phyloP scores from a whole-genome alignment of 495 filamentous ascomycete species.

The Aspergillus leporis region DNA sequence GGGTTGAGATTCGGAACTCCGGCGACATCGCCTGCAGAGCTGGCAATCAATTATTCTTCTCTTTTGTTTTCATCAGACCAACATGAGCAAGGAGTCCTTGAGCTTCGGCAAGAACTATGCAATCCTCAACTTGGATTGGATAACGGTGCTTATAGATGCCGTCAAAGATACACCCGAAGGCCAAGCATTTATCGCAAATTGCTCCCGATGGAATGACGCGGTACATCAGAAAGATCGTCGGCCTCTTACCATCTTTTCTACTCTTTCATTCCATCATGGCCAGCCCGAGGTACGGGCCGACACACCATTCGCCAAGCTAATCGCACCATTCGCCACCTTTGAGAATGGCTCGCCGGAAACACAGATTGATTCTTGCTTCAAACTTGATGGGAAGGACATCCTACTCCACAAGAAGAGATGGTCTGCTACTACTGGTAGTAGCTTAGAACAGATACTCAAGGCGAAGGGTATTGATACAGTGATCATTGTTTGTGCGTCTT shows the following conservation, averaged over 20 bases:
- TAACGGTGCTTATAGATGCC: constrained; percentile 35
- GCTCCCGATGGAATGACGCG: constrained; percentile 36
- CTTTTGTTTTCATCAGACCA: too few species aligned
- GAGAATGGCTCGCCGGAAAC: constrained; percentile 19
- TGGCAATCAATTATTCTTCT: too few species aligned
- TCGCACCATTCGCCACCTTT: constrained; percentile 25
- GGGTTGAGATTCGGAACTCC: constrained; percentile 9
- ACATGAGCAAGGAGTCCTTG: too few species aligned
- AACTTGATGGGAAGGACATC: constrained; percentile 33
- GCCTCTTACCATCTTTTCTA: constrained; percentile 43
- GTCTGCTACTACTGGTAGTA: constrained; percentile 41
- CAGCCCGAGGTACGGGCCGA: constrained; percentile 33
- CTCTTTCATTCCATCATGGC: constrained; percentile 34
- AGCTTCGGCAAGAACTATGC: constrained; percentile 40
- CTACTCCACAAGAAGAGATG: constrained; percentile 45
- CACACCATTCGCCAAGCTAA: constrained; percentile 33
- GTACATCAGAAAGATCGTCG: constrained; percentile 33
- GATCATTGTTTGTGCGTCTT: constrained; percentile 32
- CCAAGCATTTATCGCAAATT: constrained; percentile 19
- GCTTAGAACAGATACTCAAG: constrained; percentile 43
- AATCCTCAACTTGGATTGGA: constrained; percentile 48
- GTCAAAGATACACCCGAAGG: constrained; percentile 34
- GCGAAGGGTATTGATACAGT: constrained; percentile 43
- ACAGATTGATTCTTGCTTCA: constrained; percentile 34
- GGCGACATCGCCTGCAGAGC: too few species aligned